These are phyloP conservation scores for Penicillium capsulatum DNA, from an alignment of 2,329 filamentous ascomycete species.

Conservation along the genomic window DNA sequence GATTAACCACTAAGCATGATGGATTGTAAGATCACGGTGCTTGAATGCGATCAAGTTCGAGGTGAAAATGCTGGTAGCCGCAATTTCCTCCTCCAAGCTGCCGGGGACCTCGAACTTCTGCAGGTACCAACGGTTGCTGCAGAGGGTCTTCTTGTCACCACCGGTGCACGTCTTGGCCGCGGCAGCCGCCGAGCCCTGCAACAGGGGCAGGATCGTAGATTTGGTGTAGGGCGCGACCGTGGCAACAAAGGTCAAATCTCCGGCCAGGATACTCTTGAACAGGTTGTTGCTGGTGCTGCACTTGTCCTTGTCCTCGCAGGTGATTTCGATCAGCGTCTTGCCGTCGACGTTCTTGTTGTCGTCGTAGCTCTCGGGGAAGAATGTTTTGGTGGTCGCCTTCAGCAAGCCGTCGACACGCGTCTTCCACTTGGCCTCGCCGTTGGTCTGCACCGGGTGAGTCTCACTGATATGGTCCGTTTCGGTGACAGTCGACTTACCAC, in stretches of 20 bases:
- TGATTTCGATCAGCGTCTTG: slow-evolving; percentile 60
- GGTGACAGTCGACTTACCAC: slow-evolving; percentile 36
- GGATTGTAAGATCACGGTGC: neutral
- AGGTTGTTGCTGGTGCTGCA: slow-evolving; percentile 67
- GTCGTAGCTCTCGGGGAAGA: slow-evolving; percentile 48
- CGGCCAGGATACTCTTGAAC: slow-evolving; percentile 67
- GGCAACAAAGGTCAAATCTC: slow-evolving; percentile 55
- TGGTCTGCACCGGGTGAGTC: slow-evolving; percentile 22
- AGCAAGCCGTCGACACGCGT: slow-evolving; percentile 54
- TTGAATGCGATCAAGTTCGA: slow-evolving; percentile 12
- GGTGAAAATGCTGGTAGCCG: slow-evolving; percentile 10
- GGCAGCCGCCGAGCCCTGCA: slow-evolving; percentile 55
- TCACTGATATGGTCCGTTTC: neutral
- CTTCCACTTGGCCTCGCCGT: slow-evolving; percentile 49
- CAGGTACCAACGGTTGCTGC: slow-evolving; percentile 10
- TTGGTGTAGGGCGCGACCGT: slow-evolving; percentile 60
- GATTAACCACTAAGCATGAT: neutral
- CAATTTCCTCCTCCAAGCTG: slow-evolving; percentile 6
- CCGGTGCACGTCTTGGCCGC: slow-evolving; percentile 60
- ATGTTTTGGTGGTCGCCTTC: slow-evolving; percentile 38
- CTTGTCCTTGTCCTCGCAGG: slow-evolving; percentile 56
- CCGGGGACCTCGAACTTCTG: slow-evolving; percentile 3
- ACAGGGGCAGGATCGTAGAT: slow-evolving; percentile 51
- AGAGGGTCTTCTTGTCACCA: slow-evolving; percentile 23
- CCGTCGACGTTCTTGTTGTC: too few relatives aligned